Evolutionary conservation across 225 moss, liverwort and hornwort genomes (phyloP), one percentile per base, ranked within the genome.

Genomic region (Neckera pumila): DNA sequence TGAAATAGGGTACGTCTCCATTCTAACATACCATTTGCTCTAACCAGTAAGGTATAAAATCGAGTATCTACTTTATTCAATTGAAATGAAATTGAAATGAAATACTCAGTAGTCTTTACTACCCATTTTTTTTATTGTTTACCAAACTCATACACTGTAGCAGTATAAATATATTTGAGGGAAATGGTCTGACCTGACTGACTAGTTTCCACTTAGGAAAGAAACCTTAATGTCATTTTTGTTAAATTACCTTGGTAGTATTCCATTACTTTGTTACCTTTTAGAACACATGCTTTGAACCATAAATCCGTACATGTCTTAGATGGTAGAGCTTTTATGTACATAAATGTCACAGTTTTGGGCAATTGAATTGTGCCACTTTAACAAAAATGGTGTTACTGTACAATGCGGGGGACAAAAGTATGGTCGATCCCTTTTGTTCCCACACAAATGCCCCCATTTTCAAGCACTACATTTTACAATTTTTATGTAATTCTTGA

Each of bases 341-440:
- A 43, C 10, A 28, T 6, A 72, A 28, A 17, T 27, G 72, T 43
- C 16, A 42, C 16, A 72, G 16, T 27, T 43, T 42, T 26, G 5
- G 14, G 12, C 0, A 0, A 3, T 38, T 1, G 9, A 43, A 9
- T 43, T 3, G 9, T 23, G 25, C 4, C 21, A n/a, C 67, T 70
- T 14, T 25, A 70, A 42, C 27, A 72, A 43, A 72, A 72, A 28
- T 72, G 43, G 28, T 0, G 0, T 42, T 9, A n/a, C n/a, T n/a
- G n/a, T n/a, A n/a, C n/a, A n/a, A n/a, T n/a, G n/a, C n/a, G n/a
- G n/a, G n/a, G n/a, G n/a, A n/a, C n/a, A n/a, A n/a, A n/a, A n/a
- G n/a, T n/a, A n/a, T n/a, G n/a, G n/a, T n/a, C n/a, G n/a, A n/a
- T n/a, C n/a, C n/a, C n/a, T n/a, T n/a, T n/a, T n/a, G n/a, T n/a